Conservation (phyloP, 805 yeast species). For the Kodamaea laetipori region DNA sequence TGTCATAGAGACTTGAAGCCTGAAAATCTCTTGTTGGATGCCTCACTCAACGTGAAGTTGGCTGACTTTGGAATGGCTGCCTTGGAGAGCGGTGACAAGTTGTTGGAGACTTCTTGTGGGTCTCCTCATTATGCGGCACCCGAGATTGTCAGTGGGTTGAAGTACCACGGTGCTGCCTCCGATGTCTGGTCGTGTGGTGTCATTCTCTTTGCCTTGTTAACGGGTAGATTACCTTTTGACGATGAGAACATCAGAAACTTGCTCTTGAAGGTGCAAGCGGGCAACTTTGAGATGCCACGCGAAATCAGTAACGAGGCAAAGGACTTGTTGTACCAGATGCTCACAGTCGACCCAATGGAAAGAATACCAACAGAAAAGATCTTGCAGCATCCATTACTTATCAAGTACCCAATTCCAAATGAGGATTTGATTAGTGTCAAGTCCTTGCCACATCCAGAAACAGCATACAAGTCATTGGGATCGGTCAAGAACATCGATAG, state of each 20-base stretch:
- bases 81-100: slow-evolving; percentile 66
- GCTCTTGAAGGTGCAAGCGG: slow-evolving; percentile 74
- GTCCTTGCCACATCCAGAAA: slow-evolving; percentile 56
- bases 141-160: slow-evolving; percentile 76
- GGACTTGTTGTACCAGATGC: slow-evolving; percentile 64
- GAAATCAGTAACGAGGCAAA: slow-evolving; percentile 65
- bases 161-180: slow-evolving; percentile 81
- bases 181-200: slow-evolving; percentile 92
- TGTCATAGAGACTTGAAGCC: slow-evolving; percentile 84
- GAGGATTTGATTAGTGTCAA: slow-evolving; percentile 47
- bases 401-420: slow-evolving; percentile 51
- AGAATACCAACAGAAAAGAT: slow-evolving; percentile 72
- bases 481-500: slow-evolving; percentile 51
- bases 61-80: slow-evolving; percentile 94
- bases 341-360: slow-evolving; percentile 67
- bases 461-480: slow-evolving; percentile 53
- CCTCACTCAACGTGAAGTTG: slow-evolving; percentile 66
- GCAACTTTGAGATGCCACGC: slow-evolving; percentile 71
- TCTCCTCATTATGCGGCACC: slow-evolving; percentile 91
- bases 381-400: slow-evolving; percentile 56
- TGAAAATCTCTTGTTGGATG: slow-evolving; percentile 72
- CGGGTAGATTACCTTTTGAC: slow-evolving; percentile 83
- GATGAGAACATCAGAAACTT: slow-evolving; percentile 76
- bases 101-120: slow-evolving; percentile 81
- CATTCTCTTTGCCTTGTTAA: slow-evolving; percentile 71